Conservation (phyloP, 2,329 filamentous ascomycete species). For the Aureobasidium leucospermi region DNA sequence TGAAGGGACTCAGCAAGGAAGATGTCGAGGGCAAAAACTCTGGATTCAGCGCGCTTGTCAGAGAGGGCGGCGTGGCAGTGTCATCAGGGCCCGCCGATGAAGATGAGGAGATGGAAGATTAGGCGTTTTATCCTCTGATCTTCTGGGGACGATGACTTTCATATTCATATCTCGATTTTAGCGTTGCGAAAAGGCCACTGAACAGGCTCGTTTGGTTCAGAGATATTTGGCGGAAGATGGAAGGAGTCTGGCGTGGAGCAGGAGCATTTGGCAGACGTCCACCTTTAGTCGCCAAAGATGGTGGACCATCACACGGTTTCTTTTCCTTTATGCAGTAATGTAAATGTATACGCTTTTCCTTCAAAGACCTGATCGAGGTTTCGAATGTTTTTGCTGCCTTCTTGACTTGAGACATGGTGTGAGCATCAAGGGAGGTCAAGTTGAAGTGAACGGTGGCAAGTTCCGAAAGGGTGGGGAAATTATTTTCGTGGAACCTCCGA, state of each 20-base stretch:
- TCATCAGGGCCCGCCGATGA: slow-evolving; percentile 15
- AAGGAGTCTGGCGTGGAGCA: background rate
- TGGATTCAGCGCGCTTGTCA: slow-evolving; percentile 20
- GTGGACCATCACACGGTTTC: background rate
- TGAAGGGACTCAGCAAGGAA: slow-evolving; percentile 39
- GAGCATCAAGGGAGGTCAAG: background rate
- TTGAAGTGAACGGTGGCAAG: background rate
- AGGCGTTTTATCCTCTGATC: background rate
- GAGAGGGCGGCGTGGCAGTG: slow-evolving; percentile 16
- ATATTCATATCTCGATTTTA: background rate
- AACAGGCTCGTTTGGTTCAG: background rate
- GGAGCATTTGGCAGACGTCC: background rate
- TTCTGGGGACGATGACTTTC: too few relatives aligned
- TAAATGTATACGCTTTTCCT: background rate
- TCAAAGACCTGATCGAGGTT: background rate
- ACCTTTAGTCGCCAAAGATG: background rate
- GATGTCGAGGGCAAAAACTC: slow-evolving; percentile 39
- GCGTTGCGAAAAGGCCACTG: background rate
- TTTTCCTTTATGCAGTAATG: slow-evolving; percentile 8
- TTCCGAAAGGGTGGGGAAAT: slow-evolving; percentile 9
- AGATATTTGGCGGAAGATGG: background rate
- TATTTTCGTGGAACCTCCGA: slow-evolving; percentile 9
- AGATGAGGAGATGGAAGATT: slow-evolving; percentile 18
- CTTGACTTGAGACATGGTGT: background rate
- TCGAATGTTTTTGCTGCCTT: too few relatives aligned